phyloP scores from a whole-genome alignment of 306 rosid species.

The Phaseolus lunatus region DNA sequence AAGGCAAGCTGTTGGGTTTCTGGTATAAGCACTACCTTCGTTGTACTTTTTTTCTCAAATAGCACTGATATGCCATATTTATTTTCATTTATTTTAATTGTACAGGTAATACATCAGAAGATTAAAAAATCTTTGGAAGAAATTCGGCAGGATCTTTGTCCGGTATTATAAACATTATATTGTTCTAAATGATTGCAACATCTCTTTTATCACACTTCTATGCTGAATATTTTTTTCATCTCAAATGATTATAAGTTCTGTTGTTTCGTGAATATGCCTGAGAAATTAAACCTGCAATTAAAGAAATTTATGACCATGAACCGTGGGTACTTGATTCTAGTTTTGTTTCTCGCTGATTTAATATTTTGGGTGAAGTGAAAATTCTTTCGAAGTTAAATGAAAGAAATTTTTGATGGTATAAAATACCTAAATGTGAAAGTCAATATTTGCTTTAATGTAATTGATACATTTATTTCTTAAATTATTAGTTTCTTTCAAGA shows the following conservation, averaged over 20 bases:
- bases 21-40: conserved; percentile 55
- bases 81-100: conserved; percentile 38
- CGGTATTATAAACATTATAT: conserved; percentile 58
- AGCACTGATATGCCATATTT: background rate
- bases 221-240: background rate
- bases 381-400: conserved; percentile 26
- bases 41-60: background rate
- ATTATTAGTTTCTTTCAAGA: background rate
- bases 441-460: conserved; percentile 18
- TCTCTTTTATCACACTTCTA: background rate
- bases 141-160: conserved; percentile 87
- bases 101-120: conserved; percentile 90
- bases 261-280: background rate
- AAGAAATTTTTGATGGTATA: conserved; percentile 9
- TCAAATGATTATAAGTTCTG: background rate
- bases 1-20: conserved; percentile 90
- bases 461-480: conserved; percentile 8
- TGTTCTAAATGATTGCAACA: conserved; percentile 2
- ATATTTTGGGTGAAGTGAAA: background rate
- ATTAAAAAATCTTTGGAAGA: conserved; percentile 83
- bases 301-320: background rate
- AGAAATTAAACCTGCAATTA: background rate
- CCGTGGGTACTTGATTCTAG: background rate
- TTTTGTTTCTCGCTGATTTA: background rate
- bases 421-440: background rate